phyloP scores from a whole-genome alignment of 768 basidiomycete species.

The Serendipita sp. region DNA sequence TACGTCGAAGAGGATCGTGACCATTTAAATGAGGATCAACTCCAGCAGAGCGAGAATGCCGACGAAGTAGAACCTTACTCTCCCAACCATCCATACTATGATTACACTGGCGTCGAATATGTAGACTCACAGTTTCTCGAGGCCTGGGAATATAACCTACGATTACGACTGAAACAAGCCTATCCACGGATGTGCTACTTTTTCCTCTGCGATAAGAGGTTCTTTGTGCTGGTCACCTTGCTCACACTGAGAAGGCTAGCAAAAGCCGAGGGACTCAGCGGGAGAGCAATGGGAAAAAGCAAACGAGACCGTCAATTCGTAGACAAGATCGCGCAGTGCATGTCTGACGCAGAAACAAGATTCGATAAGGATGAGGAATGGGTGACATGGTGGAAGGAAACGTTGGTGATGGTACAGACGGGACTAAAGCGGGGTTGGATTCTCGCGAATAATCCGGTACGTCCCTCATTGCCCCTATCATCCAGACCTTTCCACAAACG shows the following conservation, averaged over 20 bases:
- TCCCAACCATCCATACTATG: conserved; percentile 13
- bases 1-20: not conserved
- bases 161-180: conserved; percentile 2
- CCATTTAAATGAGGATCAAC: conserved; percentile 7
- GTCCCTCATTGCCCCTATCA: not conserved
- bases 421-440: not conserved
- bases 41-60: conserved; percentile 45
- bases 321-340: conserved; percentile 1
- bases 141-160: not conserved
- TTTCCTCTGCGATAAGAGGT: not conserved
- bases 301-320: not conserved
- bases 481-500: no score
- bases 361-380: conserved; percentile 4
- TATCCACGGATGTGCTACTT: conserved; percentile 2
- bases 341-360: not conserved
- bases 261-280: not conserved
- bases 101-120: not conserved
- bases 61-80: conserved; percentile 36
- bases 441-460: not conserved
- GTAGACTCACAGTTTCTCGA: not conserved
- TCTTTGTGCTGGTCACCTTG: conserved; percentile 2
- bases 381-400: conserved; percentile 4
- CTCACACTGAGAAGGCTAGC: conserved; percentile 1
- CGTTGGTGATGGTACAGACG: not conserved
- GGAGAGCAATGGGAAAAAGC: not conserved